Evolutionary conservation across 139 green algal species (phyloP).

Genomic region (Deuterostichococcus epilithicus): DNA sequence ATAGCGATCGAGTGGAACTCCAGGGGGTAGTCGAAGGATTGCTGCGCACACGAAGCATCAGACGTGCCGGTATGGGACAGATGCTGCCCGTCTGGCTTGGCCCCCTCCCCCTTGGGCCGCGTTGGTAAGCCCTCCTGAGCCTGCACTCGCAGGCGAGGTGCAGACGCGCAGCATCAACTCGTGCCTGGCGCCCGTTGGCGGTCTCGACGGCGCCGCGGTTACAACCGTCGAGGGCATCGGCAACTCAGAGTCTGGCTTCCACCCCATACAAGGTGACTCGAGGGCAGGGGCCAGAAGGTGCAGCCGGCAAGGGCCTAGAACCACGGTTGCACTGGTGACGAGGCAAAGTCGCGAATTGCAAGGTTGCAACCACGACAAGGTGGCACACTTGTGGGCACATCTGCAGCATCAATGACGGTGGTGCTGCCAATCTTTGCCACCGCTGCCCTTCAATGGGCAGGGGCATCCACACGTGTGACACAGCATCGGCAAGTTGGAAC

Average conservation of each 20-base stretch:
- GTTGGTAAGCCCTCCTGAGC: not conserved
- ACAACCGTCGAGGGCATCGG: conserved; percentile 61
- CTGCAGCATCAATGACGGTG: too few relatives aligned
- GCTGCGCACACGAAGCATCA: too few relatives aligned
- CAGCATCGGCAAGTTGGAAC: too few relatives aligned
- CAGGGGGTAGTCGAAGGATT: too few relatives aligned
- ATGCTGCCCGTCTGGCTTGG: not conserved
- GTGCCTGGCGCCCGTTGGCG: conserved; percentile 59
- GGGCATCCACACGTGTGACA: too few relatives aligned
- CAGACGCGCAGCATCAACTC: conserved; percentile 57
- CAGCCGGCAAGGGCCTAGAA: too few relatives aligned
- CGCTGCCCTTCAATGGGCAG: too few relatives aligned
- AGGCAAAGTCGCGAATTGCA: not conserved
- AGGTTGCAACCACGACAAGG: too few relatives aligned
- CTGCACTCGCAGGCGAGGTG: conserved; percentile 17
- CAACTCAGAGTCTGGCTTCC: conserved; percentile 30
- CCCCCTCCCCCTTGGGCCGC: not conserved
- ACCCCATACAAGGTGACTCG: conserved; percentile 45
- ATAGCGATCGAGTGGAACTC: too few relatives aligned
- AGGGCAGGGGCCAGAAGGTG: too few relatives aligned
- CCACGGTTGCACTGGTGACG: not conserved
- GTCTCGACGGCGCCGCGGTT: conserved; percentile 38
- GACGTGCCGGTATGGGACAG: not conserved
- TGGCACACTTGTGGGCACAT: too few relatives aligned
- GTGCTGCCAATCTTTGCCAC: too few relatives aligned